Base-by-base conservation (phyloP, 2,329 filamentous ascomycete genomes). In the Pyrenophora seminiperda region DNA sequence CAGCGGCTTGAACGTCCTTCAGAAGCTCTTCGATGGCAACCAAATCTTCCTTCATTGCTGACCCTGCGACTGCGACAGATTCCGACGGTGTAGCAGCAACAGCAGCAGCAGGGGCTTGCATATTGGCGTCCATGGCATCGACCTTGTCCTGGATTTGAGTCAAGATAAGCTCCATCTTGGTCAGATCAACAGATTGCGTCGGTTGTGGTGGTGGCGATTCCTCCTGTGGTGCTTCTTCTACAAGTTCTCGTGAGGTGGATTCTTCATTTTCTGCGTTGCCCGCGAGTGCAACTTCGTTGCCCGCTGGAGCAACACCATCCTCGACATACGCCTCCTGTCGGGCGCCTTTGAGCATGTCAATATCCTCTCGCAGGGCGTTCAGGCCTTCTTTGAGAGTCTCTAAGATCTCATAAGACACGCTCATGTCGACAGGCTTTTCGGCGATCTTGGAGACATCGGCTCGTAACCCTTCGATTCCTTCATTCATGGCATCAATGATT, bases 301-400 rank as follows among this genome's bases (percentile, higher is more conserved):
- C 81, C 24, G 83, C 72, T 1, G 67, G 63, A 3, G 50, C 18
- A 13, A 44, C 38, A 75, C 53, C 73, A 3, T 76, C 75, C 1
- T 81, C 76, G 9, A 18, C 47, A 5, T 47, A 39, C n/a, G 73
- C 75, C 18, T 45, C 43, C 5, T 34, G 43, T 5, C 38, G 41
- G 11, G 36, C 29, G 5, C 87, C 84, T n/a, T 89, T 88, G 31
- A 97, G 79, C 15, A 81, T 80, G 48, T 91, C 88, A 57, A 97
- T 89, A 40, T 97, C 92, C 2, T 83, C 81, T 44, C 86, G 86
- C 13, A 97, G 81, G 31, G 81, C 82, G 34, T 88, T 85, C 7
- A 97, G 78, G 0, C 91, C 92, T n/a, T 86, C 82, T 69, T 89
- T 95, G 47, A 97, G 80, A 0, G 90, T 90, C 52, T 96, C 90